These are phyloP conservation scores for Nakazawaea ambrosiae DNA, from an alignment of 805 yeast genomes.

Conservation along the genomic window DNA sequence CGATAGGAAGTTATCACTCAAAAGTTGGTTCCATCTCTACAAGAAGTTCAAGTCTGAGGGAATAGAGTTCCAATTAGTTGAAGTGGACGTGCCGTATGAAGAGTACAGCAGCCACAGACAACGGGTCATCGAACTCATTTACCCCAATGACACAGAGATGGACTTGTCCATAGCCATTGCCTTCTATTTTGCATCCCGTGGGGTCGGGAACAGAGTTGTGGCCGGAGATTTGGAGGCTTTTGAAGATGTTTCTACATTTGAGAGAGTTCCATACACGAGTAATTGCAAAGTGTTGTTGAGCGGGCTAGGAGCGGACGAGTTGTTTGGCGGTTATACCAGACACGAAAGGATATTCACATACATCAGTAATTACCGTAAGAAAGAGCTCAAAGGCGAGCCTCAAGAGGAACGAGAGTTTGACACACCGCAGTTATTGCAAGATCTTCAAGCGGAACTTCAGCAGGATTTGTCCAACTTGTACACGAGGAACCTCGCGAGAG, in stretches of 20 bases:
- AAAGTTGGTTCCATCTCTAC: constrained; percentile 50
- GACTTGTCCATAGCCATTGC: constrained; percentile 94
- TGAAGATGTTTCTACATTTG: constrained; percentile 11
- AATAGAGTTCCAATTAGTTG: constrained; percentile 46
- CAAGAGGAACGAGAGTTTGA: constrained; percentile 14
- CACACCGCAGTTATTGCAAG: constrained; percentile 20
- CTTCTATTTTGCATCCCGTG: constrained; percentile 81
- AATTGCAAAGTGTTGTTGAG: constrained; percentile 68
- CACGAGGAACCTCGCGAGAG: constrained; percentile 79
- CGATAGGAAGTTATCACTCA: constrained; percentile 69
- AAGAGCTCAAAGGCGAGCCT: constrained; percentile 16
- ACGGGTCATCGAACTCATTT: constrained; percentile 60
- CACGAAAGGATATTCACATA: constrained; percentile 49
- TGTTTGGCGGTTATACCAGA: constrained; percentile 92
- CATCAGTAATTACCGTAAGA: constrained; percentile 18
- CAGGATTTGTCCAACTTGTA: constrained; percentile 70
- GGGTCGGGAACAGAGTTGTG: constrained; percentile 29
- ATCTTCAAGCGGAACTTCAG: constrained; percentile 52
- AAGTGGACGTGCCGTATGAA: constrained; percentile 66
- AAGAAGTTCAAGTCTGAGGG: constrained; percentile 27
- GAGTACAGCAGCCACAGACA: constrained; percentile 47
- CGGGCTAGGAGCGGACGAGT: constrained; percentile 96
- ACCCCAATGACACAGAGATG: constrained; percentile 88
- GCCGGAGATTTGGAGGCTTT: constrained; percentile 13
- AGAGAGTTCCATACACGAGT: constrained; percentile 33